Conservation (phyloP, 2,329 filamentous ascomycete species). For the Beauveria scarabaeidicola region DNA sequence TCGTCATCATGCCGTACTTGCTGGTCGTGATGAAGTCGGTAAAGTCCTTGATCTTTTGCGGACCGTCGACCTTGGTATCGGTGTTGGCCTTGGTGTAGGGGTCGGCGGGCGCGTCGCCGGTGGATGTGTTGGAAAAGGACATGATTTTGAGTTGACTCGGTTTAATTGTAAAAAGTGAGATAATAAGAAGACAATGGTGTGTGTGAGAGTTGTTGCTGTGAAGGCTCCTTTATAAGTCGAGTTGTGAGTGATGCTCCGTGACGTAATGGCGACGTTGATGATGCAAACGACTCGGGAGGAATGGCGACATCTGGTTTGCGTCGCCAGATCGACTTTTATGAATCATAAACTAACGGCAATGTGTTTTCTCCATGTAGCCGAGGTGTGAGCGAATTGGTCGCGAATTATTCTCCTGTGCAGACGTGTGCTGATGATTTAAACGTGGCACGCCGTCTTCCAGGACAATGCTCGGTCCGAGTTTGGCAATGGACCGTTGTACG, state of each 20-base stretch:
- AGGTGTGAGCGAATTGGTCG: neutral
- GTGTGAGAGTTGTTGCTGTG: neutral
- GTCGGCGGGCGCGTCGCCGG: constrained; percentile 57
- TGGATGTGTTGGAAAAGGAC: constrained; percentile 45
- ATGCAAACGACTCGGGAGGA: neutral
- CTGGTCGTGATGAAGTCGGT: constrained; percentile 58
- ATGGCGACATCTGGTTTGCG: neutral
- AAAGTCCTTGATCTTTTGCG: constrained; percentile 71
- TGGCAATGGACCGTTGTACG: no score
- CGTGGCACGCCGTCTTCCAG: no score
- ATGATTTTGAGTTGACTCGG: constrained; percentile 24
- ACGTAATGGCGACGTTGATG: constrained; percentile 12
- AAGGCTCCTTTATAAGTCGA: neutral
- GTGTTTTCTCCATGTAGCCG: neutral
- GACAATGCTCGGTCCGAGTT: no score
- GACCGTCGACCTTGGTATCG: constrained; percentile 49
- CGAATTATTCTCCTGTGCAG: no score
- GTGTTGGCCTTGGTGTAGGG: constrained; percentile 74
- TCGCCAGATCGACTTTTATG: neutral
- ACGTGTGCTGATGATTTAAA: no score
- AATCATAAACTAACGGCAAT: neutral
- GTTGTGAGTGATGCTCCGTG: neutral
- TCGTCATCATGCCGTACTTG: constrained; percentile 90
- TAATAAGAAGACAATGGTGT: neutral
- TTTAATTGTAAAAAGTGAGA: neutral